Percentiles rank a stretch among this genome's conserved stretches.
phyloP scores from a whole-genome alignment of 371 early-diverging fungal species.

The Capillidium rhysosporum region DNA sequence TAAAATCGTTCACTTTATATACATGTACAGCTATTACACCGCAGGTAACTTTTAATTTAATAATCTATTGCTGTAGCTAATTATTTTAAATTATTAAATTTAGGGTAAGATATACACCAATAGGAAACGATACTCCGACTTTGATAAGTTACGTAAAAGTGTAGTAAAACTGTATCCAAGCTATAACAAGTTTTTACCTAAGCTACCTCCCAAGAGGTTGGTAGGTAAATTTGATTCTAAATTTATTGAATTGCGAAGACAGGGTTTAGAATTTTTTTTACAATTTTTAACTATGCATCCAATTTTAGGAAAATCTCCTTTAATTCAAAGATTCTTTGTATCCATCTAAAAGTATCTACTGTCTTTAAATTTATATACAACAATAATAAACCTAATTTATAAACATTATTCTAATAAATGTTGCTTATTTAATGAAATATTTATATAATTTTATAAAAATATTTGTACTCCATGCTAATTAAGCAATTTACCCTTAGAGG shows the following conservation, averaged over 20 bases:
- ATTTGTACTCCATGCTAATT: too few species aligned
- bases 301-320: conserved; percentile 19
- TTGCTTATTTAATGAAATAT: too few species aligned
- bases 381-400: too few species aligned
- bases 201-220: conserved; percentile 28
- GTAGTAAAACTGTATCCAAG: conserved; percentile 18
- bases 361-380: too few species aligned
- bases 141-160: conserved; percentile 23
- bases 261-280: conserved; percentile 33
- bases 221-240: conserved; percentile 26
- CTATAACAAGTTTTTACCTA: conserved; percentile 22
- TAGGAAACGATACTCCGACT: conserved; percentile 29
- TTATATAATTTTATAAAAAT: too few species aligned
- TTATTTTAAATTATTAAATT: neutral
- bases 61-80: neutral
- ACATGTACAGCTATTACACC: conserved; percentile 24
- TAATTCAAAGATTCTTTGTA: neutral
- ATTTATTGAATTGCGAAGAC: conserved; percentile 27
- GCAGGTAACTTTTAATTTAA: conserved; percentile 14
- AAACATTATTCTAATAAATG: too few species aligned
- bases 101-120: conserved; percentile 22
- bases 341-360: too few species aligned
- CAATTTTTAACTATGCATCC: conserved; percentile 29
- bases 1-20: conserved; percentile 28
- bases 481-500: too few species aligned